Conservation (phyloP, 2,329 filamentous ascomycete species). For the Aspergillus niger region DNA sequence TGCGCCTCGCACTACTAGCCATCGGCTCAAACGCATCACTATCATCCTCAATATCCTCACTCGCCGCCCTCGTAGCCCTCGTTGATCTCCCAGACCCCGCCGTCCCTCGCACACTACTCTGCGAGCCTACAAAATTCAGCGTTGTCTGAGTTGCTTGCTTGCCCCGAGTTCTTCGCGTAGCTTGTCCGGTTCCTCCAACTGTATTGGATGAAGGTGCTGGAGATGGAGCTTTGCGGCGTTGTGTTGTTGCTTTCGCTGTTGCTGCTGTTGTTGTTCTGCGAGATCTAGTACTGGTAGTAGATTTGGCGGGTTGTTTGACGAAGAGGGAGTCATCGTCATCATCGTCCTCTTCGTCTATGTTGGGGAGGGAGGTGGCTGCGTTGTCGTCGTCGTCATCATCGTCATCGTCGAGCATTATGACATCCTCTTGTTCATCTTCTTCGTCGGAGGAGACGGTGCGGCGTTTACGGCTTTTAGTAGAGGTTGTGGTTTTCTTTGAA, state of each 20-base stretch:
- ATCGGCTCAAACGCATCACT: constrained; percentile 51
- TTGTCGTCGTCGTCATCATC: constrained; percentile 33
- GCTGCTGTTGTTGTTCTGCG: constrained; percentile 26
- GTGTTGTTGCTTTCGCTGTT: constrained; percentile 22
- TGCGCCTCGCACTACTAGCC: constrained; percentile 28
- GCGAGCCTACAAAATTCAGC: constrained; percentile 45
- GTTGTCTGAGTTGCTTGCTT: constrained; percentile 41
- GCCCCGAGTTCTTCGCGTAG: constrained; percentile 27
- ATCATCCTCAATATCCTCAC: constrained; percentile 46
- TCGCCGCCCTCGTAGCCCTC: constrained; percentile 38
- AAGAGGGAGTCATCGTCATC: constrained; percentile 40
- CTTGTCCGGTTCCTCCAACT: constrained; percentile 23
- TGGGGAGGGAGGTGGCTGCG: constrained; percentile 30
- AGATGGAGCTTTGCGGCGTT: constrained; percentile 32
- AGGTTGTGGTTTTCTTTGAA: constrained; percentile 28
- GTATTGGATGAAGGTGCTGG: constrained; percentile 39
- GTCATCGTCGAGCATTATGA: constrained; percentile 43
- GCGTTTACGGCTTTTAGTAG: constrained; percentile 29
- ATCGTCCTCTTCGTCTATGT: constrained; percentile 31
- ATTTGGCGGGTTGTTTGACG: constrained; percentile 37
- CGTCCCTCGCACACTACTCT: constrained; percentile 32
- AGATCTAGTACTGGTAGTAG: constrained; percentile 19
- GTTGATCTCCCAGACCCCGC: constrained; percentile 33
- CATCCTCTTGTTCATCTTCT: constrained; percentile 45
- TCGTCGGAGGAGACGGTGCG: constrained; percentile 37